Conservation (phyloP, 148 eudicot species). For the Persicaria tinctoria region DNA sequence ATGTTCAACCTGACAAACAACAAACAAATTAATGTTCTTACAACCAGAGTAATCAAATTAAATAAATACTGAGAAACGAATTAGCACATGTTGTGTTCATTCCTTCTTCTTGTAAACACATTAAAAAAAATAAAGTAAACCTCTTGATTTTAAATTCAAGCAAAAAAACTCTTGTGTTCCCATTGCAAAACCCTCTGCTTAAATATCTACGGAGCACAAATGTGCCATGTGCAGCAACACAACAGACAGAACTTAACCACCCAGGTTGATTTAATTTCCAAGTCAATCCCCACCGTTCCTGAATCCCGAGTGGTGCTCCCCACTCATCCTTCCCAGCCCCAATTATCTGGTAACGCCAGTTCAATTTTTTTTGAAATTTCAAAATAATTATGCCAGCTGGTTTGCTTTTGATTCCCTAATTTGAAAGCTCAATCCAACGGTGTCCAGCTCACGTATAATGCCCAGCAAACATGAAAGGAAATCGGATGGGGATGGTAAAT, state of each 20-base stretch:
- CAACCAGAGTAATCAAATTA: too few relatives aligned
- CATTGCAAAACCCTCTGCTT: background rate
- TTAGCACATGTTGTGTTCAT: too few relatives aligned
- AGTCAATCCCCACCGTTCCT: background rate
- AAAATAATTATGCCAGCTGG: constrained; percentile 1
- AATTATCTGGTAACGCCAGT: background rate
- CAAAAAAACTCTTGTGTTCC: too few relatives aligned
- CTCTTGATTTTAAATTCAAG: too few relatives aligned
- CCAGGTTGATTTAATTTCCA: background rate
- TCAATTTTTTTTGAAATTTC: constrained; percentile 3
- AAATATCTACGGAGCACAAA: background rate
- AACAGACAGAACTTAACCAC: background rate
- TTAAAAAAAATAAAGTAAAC: too few relatives aligned
- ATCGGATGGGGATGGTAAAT: background rate
- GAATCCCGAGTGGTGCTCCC: background rate
- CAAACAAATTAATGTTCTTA: too few relatives aligned
- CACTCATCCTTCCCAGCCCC: background rate
- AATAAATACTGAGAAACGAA: too few relatives aligned
- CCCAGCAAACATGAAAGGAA: background rate
- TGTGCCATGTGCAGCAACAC: background rate
- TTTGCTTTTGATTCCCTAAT: background rate
- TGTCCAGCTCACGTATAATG: background rate
- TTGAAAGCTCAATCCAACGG: background rate
- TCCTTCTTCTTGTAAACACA: too few relatives aligned
- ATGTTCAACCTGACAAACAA: too few relatives aligned